A percentile compares a stretch with the other conserved stretches of the same genome.
Evolutionary conservation across 2,329 filamentous ascomycete species (phyloP).

Genomic region (Alternaria gaisen): DNA sequence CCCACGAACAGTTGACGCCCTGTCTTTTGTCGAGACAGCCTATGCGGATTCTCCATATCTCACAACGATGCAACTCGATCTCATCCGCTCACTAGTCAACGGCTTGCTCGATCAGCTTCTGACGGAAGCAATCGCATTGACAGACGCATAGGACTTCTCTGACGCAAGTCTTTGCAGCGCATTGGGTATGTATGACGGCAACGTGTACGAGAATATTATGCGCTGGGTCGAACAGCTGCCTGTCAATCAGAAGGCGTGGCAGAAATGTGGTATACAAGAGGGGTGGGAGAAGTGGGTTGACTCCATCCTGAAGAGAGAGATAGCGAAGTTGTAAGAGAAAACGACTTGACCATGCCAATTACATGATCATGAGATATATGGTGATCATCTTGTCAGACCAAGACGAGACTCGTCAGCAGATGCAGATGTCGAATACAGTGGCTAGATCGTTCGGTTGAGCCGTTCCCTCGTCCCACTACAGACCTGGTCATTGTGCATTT

Average conservation of each 20-base stretch:
- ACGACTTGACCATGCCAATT: background rate
- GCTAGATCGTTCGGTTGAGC: background rate
- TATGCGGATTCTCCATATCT: background rate
- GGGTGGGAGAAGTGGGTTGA: constrained; percentile 14
- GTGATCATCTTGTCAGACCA: background rate
- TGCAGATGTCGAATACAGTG: background rate
- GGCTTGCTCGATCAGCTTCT: constrained; percentile 55
- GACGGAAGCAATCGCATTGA: constrained; percentile 59
- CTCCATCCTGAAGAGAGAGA: constrained; percentile 6
- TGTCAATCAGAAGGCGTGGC: constrained; percentile 25
- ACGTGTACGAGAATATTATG: constrained; percentile 60
- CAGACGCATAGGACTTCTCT: constrained; percentile 61
- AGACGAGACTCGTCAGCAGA: background rate
- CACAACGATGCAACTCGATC: constrained; percentile 44
- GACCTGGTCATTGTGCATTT: background rate
- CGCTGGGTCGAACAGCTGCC: constrained; percentile 38
- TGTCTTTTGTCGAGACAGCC: constrained; percentile 36
- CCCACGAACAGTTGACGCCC: constrained; percentile 32
- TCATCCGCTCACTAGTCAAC: constrained; percentile 40
- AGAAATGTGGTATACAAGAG: constrained; percentile 1
- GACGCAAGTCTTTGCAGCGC: constrained; percentile 61
- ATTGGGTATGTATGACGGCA: constrained; percentile 59
- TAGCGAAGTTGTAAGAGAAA: constrained; percentile 3
- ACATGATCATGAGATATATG: background rate
- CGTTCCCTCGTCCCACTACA: background rate